Evolutionary conservation across 202 grass and related monocot genomes (phyloP).

Genomic region (Eragrostis tef): DNA sequence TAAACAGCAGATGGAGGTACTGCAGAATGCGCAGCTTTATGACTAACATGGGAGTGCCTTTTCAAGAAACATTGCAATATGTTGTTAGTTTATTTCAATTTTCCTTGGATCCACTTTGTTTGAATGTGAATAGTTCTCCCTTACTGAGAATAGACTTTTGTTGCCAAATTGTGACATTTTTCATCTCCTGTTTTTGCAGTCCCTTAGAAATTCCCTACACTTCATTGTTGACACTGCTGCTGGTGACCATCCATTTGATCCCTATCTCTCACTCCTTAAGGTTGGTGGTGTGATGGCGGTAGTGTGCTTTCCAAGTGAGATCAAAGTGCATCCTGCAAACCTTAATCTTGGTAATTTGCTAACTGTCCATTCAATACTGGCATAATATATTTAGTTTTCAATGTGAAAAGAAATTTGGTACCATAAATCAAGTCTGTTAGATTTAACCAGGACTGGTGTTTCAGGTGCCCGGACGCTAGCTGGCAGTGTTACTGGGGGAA

Average conservation of each 20-base stretch:
- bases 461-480: conserved; percentile 58
- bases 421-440: neutral
- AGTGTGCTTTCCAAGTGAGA: conserved; percentile 73
- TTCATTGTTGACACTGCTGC: conserved; percentile 82
- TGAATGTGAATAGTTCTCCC: neutral
- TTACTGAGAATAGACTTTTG: neutral
- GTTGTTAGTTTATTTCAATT: neutral
- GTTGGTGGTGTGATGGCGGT: conserved; percentile 66
- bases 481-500: conserved; percentile 69
- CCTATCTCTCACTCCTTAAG: conserved; percentile 74
- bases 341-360: conserved; percentile 62
- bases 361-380: neutral
- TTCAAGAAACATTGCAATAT: neutral
- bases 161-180: neutral
- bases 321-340: conserved; percentile 65
- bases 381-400: neutral
- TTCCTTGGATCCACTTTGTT: neutral
- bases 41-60: neutral
- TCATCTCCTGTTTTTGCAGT: conserved; percentile 21
- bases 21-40: neutral
- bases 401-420: neutral
- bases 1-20: conserved; percentile 73
- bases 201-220: conserved; percentile 59
- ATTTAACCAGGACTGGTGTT: neutral
- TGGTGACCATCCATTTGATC: conserved; percentile 83